These are phyloP conservation scores for Dactylellina cionopaga DNA, from an alignment of 2,329 filamentous ascomycete genomes.

Conservation along the genomic window DNA sequence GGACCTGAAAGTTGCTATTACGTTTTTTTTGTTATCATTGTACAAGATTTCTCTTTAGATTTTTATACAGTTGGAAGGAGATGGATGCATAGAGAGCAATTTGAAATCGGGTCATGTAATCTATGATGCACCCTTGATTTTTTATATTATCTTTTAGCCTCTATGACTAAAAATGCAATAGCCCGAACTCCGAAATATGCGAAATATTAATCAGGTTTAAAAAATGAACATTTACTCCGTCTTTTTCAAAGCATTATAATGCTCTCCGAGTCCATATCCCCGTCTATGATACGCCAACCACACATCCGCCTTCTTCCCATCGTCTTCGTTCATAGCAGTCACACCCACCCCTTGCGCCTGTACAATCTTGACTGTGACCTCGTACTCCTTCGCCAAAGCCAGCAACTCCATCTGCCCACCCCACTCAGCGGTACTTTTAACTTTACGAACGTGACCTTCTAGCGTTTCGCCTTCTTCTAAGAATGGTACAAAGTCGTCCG, in stretches of 20 bases:
- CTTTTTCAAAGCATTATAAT: conserved; percentile 86
- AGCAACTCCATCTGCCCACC: conserved; percentile 90
- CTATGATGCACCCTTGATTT: neutral
- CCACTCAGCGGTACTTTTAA: conserved; percentile 92
- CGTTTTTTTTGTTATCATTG: neutral
- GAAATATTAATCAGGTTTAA: neutral
- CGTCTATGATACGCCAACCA: conserved; percentile 97
- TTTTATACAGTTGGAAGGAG: conserved; percentile 1
- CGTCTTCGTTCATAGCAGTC: conserved; percentile 69
- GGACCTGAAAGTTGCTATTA: neutral
- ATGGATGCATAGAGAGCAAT: neutral
- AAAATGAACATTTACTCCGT: conserved; percentile 50
- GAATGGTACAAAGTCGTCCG: conserved; percentile 85
- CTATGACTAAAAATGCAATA: conserved; percentile 3
- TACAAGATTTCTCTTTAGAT: neutral
- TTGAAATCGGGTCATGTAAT: too few relatives aligned
- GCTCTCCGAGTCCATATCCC: conserved; percentile 92
- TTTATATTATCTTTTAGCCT: conserved; percentile 7
- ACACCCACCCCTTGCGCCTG: conserved; percentile 84
- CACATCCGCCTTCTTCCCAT: conserved; percentile 64
- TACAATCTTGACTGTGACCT: conserved; percentile 82
- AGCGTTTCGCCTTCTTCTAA: conserved; percentile 76
- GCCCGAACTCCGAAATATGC: conserved; percentile 20
- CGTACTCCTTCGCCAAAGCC: conserved; percentile 83
- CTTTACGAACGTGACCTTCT: conserved; percentile 76